These are phyloP conservation scores for Pythium folliculosum DNA, from an alignment of 352 stramenopile genomes.

Conservation along the genomic window DNA sequence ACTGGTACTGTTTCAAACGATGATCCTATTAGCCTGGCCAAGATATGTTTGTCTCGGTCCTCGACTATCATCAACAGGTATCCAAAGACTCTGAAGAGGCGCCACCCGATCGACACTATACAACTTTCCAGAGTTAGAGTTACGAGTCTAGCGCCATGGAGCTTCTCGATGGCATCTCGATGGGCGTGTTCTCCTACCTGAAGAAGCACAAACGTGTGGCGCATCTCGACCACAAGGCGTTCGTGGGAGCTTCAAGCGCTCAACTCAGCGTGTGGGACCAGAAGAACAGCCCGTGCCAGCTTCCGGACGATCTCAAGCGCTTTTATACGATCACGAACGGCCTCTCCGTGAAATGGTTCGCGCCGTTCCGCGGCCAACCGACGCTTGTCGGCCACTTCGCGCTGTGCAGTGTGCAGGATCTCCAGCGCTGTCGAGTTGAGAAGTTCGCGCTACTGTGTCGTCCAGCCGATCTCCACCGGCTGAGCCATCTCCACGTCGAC, in stretches of 20 bases:
- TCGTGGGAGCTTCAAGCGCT: conserved; percentile 46
- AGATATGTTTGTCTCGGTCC: background rate
- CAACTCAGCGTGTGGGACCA: conserved; percentile 70
- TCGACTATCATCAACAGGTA: background rate
- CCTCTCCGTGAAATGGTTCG: conserved; percentile 75
- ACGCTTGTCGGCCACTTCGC: conserved; percentile 67
- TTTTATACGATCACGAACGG: conserved; percentile 76
- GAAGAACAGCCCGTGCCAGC: conserved; percentile 55
- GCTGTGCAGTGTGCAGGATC: conserved; percentile 61
- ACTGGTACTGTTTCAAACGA: background rate
- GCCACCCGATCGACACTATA: background rate
- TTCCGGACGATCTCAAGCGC: conserved; percentile 67
- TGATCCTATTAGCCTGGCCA: background rate
- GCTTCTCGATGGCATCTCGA: conserved; percentile 44
- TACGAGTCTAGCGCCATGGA: too few species aligned
- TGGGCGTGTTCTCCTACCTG: conserved; percentile 74
- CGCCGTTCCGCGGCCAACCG: conserved; percentile 41
- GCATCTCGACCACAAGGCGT: conserved; percentile 53
- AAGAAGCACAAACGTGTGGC: conserved; percentile 56
- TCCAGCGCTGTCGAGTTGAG: conserved; percentile 44
- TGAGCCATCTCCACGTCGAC: conserved; percentile 33
- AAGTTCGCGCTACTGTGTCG: conserved; percentile 44
- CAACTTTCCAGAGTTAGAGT: too few species aligned
- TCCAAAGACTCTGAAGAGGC: background rate
- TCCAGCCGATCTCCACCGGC: conserved; percentile 37